phyloP scores from a whole-genome alignment of 176 grass and related monocot genomes.

The Ananas comosus region DNA sequence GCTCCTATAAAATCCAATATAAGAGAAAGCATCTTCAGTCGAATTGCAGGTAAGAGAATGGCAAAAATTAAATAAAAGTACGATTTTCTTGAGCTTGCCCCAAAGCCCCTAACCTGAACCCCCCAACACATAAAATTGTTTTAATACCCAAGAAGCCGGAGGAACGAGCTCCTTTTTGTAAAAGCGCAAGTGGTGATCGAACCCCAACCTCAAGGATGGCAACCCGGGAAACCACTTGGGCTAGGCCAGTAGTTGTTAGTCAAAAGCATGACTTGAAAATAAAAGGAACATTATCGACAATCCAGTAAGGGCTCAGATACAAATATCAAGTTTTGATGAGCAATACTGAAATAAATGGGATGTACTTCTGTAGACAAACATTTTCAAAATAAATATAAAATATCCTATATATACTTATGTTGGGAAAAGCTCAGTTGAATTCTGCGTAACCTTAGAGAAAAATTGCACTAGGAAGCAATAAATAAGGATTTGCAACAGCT shows the following conservation, averaged over 20 bases:
- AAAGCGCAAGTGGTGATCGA: no score
- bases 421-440: neutral
- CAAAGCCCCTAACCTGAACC: neutral
- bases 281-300: neutral
- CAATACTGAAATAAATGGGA: neutral
- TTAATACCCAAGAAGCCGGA: no score
- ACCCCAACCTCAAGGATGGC: no score
- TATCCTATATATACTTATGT: neutral
- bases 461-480: neutral
- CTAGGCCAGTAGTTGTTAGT: neutral
- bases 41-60: neutral
- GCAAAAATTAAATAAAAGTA: neutral
- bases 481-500: neutral
- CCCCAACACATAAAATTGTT: no score
- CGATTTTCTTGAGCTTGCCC: neutral
- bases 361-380: neutral
- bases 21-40: neutral
- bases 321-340: neutral
- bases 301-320: neutral
- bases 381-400: neutral
- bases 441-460: neutral
- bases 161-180: no score
- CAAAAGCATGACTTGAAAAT: neutral
- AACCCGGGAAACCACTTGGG: no score
- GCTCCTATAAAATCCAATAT: slow-evolving; percentile 43